Evolutionary conservation across 2,329 filamentous ascomycete species (phyloP).

Genomic region (Emericellopsis atlantica): DNA sequence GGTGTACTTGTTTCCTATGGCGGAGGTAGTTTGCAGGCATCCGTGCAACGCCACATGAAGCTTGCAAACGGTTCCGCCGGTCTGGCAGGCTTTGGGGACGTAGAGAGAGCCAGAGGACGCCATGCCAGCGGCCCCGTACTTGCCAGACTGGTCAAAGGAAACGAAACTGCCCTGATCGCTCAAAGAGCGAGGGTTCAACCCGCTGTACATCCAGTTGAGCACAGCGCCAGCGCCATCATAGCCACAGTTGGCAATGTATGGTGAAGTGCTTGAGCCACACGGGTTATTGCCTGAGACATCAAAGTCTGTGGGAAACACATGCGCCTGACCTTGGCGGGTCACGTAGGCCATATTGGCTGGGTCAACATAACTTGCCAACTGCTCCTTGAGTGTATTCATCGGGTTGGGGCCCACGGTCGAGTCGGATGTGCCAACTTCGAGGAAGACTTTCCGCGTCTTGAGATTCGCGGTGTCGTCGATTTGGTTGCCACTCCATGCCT

Average conservation of each 20-base stretch:
- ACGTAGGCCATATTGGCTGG: constrained; percentile 1
- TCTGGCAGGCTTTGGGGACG: constrained; percentile 2
- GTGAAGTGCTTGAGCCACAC: constrained; percentile 2
- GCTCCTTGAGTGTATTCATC: constrained; percentile 3
- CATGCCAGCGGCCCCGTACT: constrained; percentile 3
- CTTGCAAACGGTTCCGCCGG: constrained; percentile 2
- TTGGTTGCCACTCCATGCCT: constrained; percentile 5
- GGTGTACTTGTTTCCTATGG: constrained; percentile 2
- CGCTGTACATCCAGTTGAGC: constrained; percentile 5
- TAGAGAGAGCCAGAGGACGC: constrained; percentile 2
- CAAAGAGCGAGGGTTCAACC: constrained; percentile 1
- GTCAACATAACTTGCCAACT: constrained; percentile 3
- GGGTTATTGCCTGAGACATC: constrained; percentile 3
- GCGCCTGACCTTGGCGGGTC: constrained; percentile 1
- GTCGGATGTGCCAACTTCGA: constrained; percentile 10
- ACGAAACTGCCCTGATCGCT: not conserved
- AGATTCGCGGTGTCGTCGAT: constrained; percentile 5
- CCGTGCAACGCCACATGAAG: constrained; percentile 5
- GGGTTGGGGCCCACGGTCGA: constrained; percentile 7
- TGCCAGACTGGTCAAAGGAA: constrained; percentile 2
- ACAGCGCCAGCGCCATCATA: constrained; percentile 5
- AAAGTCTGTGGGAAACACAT: constrained; percentile 6
- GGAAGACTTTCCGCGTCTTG: constrained; percentile 6
- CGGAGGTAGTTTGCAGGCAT: constrained; percentile 1
- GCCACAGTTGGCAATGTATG: constrained; percentile 5